phyloP scores from a whole-genome alignment of 2,329 filamentous ascomycete species.

The Colletotrichum gloeosporioides region DNA sequence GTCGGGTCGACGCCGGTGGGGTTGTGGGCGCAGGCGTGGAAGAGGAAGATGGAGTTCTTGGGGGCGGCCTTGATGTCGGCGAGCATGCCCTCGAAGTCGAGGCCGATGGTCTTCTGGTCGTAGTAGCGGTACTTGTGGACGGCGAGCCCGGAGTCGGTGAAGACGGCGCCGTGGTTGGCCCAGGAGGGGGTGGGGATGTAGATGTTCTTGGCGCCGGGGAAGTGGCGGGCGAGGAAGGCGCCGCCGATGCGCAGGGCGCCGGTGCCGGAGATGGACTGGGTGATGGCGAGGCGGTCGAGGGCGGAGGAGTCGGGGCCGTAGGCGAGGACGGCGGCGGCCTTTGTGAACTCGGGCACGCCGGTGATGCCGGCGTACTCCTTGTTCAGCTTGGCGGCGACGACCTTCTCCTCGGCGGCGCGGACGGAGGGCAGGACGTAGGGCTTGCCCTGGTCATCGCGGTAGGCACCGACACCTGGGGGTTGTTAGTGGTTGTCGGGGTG shows the following conservation, averaged over 20 bases:
- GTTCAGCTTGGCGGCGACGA: slow-evolving; percentile 79
- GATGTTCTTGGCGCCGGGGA: slow-evolving; percentile 89
- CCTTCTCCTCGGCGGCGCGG: slow-evolving; percentile 84
- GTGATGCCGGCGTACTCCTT: slow-evolving; percentile 99
- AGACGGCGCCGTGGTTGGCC: slow-evolving; percentile 98
- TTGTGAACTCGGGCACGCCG: slow-evolving; percentile 92
- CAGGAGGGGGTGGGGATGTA: slow-evolving; percentile 96
- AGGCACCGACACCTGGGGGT: slow-evolving; percentile 83
- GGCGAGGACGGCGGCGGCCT: slow-evolving; percentile 87
- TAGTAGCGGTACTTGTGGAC: slow-evolving; percentile 98
- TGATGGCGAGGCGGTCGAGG: slow-evolving; percentile 84
- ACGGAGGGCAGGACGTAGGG: slow-evolving; percentile 97
- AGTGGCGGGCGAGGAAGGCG: slow-evolving; percentile 91
- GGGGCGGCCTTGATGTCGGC: slow-evolving; percentile 90
- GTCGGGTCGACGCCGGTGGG: slow-evolving; percentile 96
- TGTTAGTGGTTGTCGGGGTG: neutral
- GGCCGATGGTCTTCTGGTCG: slow-evolving; percentile 97
- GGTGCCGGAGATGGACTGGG: slow-evolving; percentile 97
- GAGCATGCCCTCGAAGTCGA: slow-evolving; percentile 95
- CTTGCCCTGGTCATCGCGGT: slow-evolving; percentile 98
- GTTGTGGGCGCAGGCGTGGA: slow-evolving; percentile 98
- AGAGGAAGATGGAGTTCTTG: slow-evolving; percentile 85
- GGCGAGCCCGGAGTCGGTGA: slow-evolving; percentile 88
- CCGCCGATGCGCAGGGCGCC: slow-evolving; percentile 94
- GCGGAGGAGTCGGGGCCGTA: slow-evolving; percentile 83